Evolutionary conservation across 352 stramenopile genomes (phyloP).

Genomic region (Pythium dissotocum): DNA sequence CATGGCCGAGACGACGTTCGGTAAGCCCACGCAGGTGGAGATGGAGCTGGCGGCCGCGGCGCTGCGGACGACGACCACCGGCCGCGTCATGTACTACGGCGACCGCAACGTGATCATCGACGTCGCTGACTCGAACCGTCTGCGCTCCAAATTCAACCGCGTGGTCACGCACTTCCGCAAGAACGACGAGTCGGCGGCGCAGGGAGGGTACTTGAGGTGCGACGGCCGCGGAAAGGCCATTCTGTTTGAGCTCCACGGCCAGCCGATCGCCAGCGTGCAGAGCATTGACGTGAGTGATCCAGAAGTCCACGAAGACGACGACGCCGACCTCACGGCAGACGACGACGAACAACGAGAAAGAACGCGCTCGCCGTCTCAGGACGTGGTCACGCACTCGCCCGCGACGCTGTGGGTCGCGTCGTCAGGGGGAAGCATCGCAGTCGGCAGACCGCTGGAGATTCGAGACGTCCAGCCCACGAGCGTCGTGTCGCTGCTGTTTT

Average conservation of each 20-base stretch:
- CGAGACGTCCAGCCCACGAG: constrained; percentile 48
- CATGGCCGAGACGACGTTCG: constrained; percentile 71
- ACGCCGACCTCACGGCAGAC: constrained; percentile 8
- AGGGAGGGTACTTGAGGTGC: constrained; percentile 71
- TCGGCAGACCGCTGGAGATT: constrained; percentile 46
- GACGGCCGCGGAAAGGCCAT: constrained; percentile 76
- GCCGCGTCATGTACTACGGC: constrained; percentile 77
- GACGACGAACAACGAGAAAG: constrained; percentile 5
- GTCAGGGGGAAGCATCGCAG: constrained; percentile 29
- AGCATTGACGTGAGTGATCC: constrained; percentile 50
- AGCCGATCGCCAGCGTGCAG: constrained; percentile 47
- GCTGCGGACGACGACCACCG: constrained; percentile 43
- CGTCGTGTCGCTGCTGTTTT: constrained; percentile 55
- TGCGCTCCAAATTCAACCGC: constrained; percentile 83
- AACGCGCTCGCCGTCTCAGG: background rate
- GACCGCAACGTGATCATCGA: constrained; percentile 79
- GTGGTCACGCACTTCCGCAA: constrained; percentile 83
- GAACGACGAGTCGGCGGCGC: constrained; percentile 51
- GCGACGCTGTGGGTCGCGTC: constrained; percentile 21
- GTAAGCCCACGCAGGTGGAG: constrained; percentile 56
- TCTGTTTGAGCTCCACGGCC: constrained; percentile 70
- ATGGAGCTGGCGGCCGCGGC: constrained; percentile 49
- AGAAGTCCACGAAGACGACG: constrained; percentile 13
- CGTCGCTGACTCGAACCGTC: constrained; percentile 78
- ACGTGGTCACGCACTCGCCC: background rate